Conservation (phyloP, 1,139 yeast species). For the Candida mesenterica region DNA sequence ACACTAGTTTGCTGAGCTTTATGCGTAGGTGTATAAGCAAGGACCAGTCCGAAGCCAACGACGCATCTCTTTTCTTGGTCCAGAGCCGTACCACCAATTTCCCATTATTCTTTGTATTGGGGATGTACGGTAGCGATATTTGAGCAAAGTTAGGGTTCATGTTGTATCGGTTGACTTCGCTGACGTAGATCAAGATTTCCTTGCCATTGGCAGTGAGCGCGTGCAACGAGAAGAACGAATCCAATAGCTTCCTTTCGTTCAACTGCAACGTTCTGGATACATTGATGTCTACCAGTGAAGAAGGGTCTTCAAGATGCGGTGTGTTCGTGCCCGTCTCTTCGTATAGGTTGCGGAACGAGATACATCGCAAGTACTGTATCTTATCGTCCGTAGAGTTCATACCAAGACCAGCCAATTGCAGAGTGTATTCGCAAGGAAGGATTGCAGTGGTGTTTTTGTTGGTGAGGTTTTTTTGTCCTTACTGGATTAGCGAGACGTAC, state of each 20-base stretch:
- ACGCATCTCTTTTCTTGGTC: conserved; percentile 4
- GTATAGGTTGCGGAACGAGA: conserved; percentile 19
- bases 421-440: no score
- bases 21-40: conserved; percentile 21
- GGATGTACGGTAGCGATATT: conserved; percentile 25
- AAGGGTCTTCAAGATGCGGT: no score
- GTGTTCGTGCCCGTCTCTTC: no score
- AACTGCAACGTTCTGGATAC: no score
- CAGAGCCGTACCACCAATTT: conserved; percentile 9
- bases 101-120: conserved; percentile 9
- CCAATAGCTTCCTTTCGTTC: conserved; percentile 20
- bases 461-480: conserved; percentile 1
- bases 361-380: conserved; percentile 14
- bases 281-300: no score
- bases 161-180: conserved; percentile 28
- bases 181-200: conserved; percentile 30
- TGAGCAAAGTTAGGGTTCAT: conserved; percentile 33
- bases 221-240: conserved; percentile 31
- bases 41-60: conserved; percentile 22
- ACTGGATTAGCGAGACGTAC: no score
- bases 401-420: no score
- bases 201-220: conserved; percentile 7
- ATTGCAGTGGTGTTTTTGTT: conserved; percentile 5
- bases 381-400: conserved; percentile 8
- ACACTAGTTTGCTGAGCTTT: conserved; percentile 20